Evolutionary conservation across 2,329 filamentous ascomycete species (phyloP), one percentile per base, ranked within the genome.

Genomic region (Xylaria sp.): DNA sequence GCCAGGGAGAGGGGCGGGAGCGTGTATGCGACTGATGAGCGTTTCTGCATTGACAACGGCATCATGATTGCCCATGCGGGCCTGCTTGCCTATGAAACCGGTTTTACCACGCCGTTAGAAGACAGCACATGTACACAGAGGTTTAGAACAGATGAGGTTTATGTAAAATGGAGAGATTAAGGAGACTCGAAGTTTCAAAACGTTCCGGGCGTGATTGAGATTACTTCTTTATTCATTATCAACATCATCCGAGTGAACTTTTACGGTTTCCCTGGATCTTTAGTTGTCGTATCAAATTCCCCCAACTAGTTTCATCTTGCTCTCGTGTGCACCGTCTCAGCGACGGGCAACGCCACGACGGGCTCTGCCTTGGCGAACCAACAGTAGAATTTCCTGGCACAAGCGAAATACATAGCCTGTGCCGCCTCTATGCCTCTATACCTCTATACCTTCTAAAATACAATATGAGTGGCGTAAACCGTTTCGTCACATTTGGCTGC

Each of bases 61-160:
- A 97, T 99, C 69, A 99, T 99, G 94, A 99, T 99, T 76, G 94
- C 94, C 1, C 93, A 99, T 72, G 94, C 94, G 1, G 94, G 94
- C 2, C 74, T 99, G 65, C 71, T 97, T 66, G 92, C 92, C 1
- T 94, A 89, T 70, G 80, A 87, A 71, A 92, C 86, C 16, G 93
- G 93, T 1, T 92, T 91, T 68, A 80, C 75, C 55, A 97, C 92
- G 1, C 76, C 82, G 7, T 71, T 97, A 43, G 86, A 88, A 59
- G 90, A 97, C 41, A 93, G 89, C 63, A 91, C 89, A 11, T 96
- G 89, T 72, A 93, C 90, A 13, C 90, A 93, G 71, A 79, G 90
- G 49, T 93, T 92, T 70, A 85, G 90, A 65, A 93, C 90, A 4
- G 90, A 93, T 67, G 89, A 92, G 72, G 89, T 93, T 18, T 83